Conservation (phyloP, 306 rosid genomes). For the Spatholobus suberectus region DNA sequence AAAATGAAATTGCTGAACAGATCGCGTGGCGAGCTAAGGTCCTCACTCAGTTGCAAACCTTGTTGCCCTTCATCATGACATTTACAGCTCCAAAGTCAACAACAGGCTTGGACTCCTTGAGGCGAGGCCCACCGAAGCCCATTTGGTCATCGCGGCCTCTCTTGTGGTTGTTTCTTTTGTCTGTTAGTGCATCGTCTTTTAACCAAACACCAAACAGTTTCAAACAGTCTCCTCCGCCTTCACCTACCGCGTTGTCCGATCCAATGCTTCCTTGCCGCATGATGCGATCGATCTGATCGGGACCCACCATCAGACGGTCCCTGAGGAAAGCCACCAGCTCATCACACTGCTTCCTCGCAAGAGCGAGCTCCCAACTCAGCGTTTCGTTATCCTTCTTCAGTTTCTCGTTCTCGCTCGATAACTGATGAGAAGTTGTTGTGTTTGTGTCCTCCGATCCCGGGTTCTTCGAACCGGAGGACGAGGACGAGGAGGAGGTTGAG, state of each 20-base stretch:
- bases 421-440: slow-evolving; percentile 41
- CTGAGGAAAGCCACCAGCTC: slow-evolving; percentile 65
- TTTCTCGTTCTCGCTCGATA: slow-evolving; percentile 77
- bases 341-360: slow-evolving; percentile 79
- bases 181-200: slow-evolving; percentile 43
- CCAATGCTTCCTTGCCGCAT: slow-evolving; percentile 54
- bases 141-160: slow-evolving; percentile 60
- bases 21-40: slow-evolving; percentile 8
- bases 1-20: not conserved
- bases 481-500: slow-evolving; percentile 74
- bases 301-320: slow-evolving; percentile 64
- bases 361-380: slow-evolving; percentile 68
- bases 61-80: slow-evolving; percentile 51
- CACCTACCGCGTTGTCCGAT: slow-evolving; percentile 31
- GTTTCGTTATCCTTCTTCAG: slow-evolving; percentile 78
- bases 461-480: slow-evolving; percentile 75
- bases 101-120: slow-evolving; percentile 56
- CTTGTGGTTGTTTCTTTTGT: slow-evolving; percentile 32
- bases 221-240: slow-evolving; percentile 52
- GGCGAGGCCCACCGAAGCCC: slow-evolving; percentile 50
- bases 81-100: slow-evolving; percentile 51
- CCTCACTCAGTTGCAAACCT: slow-evolving; percentile 59
- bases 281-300: slow-evolving; percentile 73
- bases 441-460: slow-evolving; percentile 67
- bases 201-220: slow-evolving; percentile 97